A percentile compares a stretch with the other conserved stretches of the same genome.
phyloP scores from a whole-genome alignment of 371 early-diverging fungal genomes.

The Mortierella sp. region DNA sequence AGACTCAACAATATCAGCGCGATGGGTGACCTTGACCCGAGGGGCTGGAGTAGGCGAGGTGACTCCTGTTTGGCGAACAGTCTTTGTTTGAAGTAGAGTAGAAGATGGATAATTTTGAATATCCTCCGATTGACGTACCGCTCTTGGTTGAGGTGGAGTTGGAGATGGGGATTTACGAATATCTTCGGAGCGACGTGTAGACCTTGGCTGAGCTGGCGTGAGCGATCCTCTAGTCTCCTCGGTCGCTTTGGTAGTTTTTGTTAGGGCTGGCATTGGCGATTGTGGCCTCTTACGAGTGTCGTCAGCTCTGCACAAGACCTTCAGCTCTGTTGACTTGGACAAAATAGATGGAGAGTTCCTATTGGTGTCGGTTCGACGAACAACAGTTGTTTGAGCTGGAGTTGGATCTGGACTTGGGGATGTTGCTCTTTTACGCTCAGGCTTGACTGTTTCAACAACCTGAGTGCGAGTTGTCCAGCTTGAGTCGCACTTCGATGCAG shows the following conservation, averaged over 20 bases:
- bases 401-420: neutral
- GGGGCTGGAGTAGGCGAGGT: neutral
- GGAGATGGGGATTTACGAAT: neutral
- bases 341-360: neutral
- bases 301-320: neutral
- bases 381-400: neutral
- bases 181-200: constrained; percentile 4
- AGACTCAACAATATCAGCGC: neutral
- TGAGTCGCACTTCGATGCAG: constrained; percentile 39
- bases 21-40: neutral
- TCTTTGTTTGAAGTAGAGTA: neutral
- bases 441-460: neutral
- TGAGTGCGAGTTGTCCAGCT: constrained; percentile 13
- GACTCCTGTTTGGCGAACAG: neutral
- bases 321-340: neutral
- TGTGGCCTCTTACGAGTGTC: constrained; percentile 1
- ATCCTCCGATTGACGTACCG: neutral
- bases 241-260: neutral
- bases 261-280: neutral
- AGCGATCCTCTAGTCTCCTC: neutral
- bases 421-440: neutral
- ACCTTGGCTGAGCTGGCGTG: neutral
- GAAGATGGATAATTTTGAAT: neutral
- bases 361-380: neutral
- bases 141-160: neutral